phyloP scores from a whole-genome alignment of 495 filamentous ascomycete species.

The Jackrogersella minutella region DNA sequence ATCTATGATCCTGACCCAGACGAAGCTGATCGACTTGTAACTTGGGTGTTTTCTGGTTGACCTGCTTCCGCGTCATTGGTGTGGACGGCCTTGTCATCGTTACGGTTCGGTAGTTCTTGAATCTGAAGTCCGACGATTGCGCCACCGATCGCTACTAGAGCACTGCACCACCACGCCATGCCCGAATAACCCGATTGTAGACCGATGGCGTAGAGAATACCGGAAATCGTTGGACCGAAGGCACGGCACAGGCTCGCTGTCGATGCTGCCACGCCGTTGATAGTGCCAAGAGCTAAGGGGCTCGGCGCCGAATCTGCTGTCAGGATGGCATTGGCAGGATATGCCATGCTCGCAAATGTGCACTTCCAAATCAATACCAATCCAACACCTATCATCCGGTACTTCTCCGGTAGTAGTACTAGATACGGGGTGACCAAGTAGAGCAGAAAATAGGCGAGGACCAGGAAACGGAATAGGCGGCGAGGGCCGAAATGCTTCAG shows the following conservation, averaged over 20 bases:
- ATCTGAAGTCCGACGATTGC: conserved; percentile 63
- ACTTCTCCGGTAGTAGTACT: conserved; percentile 74
- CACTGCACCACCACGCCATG: conserved; percentile 91
- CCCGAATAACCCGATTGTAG: conserved; percentile 81
- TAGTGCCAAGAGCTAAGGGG: conserved; percentile 79
- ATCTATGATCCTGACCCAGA: conserved; percentile 13
- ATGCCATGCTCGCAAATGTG: conserved; percentile 82
- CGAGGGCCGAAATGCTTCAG: conserved; percentile 76
- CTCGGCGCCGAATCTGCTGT: conserved; percentile 84
- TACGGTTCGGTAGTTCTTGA: conserved; percentile 52
- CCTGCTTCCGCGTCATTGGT: conserved; percentile 26
- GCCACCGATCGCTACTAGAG: conserved; percentile 75
- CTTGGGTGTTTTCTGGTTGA: conserved; percentile 18
- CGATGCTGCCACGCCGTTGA: conserved; percentile 93
- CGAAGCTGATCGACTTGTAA: conserved; percentile 3
- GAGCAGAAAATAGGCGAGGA: conserved; percentile 83
- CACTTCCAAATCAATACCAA: conserved; percentile 85
- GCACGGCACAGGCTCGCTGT: conserved; percentile 87
- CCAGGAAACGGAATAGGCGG: conserved; percentile 79
- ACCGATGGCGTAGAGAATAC: conserved; percentile 82
- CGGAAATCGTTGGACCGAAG: conserved; percentile 87
- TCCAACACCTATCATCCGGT: conserved; percentile 78
- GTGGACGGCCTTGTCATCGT: conserved; percentile 45
- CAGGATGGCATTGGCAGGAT: conserved; percentile 85
- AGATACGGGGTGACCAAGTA: conserved; percentile 91